Base-by-base conservation (phyloP, 2,329 filamentous ascomycete genomes). In the Magnaporthiopsis rhizophila region DNA sequence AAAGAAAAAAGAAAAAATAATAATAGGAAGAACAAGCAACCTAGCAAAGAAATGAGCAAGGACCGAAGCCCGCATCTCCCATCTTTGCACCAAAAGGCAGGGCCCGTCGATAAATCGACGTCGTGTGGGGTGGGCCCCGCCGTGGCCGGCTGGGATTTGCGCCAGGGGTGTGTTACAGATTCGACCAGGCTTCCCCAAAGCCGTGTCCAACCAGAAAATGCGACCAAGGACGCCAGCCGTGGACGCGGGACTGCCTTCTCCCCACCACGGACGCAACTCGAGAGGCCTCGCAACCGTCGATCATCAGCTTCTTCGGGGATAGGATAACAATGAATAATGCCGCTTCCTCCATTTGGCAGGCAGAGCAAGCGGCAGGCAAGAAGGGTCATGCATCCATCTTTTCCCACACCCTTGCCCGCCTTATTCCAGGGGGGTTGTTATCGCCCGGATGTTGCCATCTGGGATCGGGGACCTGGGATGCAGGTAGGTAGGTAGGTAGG, bases 121-220 rank as follows among this genome's bases (percentile, higher is more conserved):
- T 26, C 26, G 26, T 26, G 26, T 26, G 32, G 59, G 59, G 38
- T 32, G n/a, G 21, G n/a, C 38, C 38, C 21, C n/a, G n/a, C 11
- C 12, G 32, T 34, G 59, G 24, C 32, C 26, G 59, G 26, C 38
- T 61, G 59, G 59, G 59, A 38, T 61, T 36, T 26, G 24, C 32
- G 26, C 24, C 59, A 61, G 59, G 59, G 59, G 59, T 61, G 32
- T 61, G 59, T 61, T 61, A 38, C 32, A 61, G 59, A 38, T 61
- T 61, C 38, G 59, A 61, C 59, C 34, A 61, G 59, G 59, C 38
- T 61, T 38, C 59, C 59, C 59, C 34, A 61, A 45, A 26, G 59
- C 32, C 59, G 21, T 30, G 32, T 26, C 26, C 59, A 61, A 18
- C 59, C 32, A 34, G 32, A n/a, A 50, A n/a, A 50, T 50, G 45